Evolutionary conservation across 2,329 filamentous ascomycete species (phyloP).

Genomic region (Tolypocladium paradoxum): DNA sequence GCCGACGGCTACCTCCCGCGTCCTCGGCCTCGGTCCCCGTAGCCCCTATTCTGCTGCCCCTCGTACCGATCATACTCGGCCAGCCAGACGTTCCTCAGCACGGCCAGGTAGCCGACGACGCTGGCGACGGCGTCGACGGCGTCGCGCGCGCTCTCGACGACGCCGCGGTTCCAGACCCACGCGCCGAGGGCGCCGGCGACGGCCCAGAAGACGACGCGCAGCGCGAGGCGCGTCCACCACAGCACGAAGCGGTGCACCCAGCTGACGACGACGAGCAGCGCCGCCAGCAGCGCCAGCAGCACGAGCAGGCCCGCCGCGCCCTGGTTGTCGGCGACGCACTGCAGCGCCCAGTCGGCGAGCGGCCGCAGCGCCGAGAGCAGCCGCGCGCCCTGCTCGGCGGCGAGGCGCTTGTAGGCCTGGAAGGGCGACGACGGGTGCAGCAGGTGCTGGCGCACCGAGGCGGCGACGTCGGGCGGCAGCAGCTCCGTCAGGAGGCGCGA

Average conservation of each 20-base stretch:
- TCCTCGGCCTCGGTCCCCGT: background rate
- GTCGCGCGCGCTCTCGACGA: constrained; percentile 55
- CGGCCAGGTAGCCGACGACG: constrained; percentile 33
- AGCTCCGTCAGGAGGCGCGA: constrained; percentile 26
- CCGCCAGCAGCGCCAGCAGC: constrained; percentile 26
- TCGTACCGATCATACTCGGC: constrained; percentile 48
- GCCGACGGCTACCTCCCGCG: background rate
- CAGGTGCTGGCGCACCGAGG: constrained; percentile 34
- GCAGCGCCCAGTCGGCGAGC: constrained; percentile 26
- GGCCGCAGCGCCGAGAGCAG: constrained; percentile 25
- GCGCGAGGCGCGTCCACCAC: constrained; percentile 62
- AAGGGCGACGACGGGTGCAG: constrained; percentile 34
- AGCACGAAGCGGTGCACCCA: constrained; percentile 62
- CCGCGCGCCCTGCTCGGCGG: constrained; percentile 17
- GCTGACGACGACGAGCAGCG: constrained; percentile 56
- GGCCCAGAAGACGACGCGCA: constrained; percentile 56
- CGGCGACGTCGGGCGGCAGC: constrained; percentile 33
- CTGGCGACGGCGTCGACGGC: constrained; percentile 30
- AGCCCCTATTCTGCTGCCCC: constrained; percentile 24
- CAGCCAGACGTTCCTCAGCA: constrained; percentile 44
- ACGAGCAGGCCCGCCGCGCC: constrained; percentile 20
- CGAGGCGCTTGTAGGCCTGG: constrained; percentile 26
- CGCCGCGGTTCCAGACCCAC: constrained; percentile 53
- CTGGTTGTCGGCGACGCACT: constrained; percentile 23
- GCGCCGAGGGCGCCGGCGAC: constrained; percentile 41